Percentiles rank a stretch among this genome's conserved stretches.
These are phyloP conservation scores for Blastocystis sp. DNA, from an alignment of 352 stramenopile species.

Conservation along the genomic window DNA sequence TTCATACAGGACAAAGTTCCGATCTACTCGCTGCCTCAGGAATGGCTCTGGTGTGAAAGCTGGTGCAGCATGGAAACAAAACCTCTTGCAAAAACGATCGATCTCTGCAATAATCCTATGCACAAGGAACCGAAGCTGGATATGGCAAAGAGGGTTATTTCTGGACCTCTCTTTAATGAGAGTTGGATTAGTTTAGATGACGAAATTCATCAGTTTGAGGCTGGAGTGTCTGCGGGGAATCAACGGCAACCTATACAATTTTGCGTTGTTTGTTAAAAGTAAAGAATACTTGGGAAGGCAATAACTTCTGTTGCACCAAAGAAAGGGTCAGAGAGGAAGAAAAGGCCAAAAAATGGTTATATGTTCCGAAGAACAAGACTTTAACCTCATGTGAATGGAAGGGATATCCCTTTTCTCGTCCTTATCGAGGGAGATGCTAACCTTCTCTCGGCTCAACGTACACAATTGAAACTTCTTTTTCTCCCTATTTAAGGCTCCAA, in stretches of 20 bases:
- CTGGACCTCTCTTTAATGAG: slow-evolving; percentile 89
- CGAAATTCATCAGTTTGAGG: slow-evolving; percentile 76
- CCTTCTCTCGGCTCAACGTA: slow-evolving; percentile 86
- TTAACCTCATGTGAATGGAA: slow-evolving; percentile 64
- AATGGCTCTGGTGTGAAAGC: slow-evolving; percentile 99
- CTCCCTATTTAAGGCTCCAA: not conserved
- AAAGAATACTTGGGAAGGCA: not conserved
- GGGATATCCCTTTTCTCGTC: slow-evolving; percentile 71
- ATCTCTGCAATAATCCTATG: slow-evolving; percentile 99
- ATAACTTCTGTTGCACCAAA: not conserved
- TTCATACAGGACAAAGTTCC: slow-evolving; percentile 87
- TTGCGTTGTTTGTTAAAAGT: not conserved
- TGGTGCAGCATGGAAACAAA: slow-evolving; percentile 99
- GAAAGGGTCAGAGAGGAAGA: not conserved
- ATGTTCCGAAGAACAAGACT: slow-evolving; percentile 64
- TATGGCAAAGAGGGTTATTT: slow-evolving; percentile 97
- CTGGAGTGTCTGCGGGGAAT: not conserved
- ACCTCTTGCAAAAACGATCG: slow-evolving; percentile 91
- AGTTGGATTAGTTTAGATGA: slow-evolving; percentile 96
- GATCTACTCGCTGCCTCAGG: slow-evolving; percentile 91
- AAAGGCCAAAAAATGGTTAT: slow-evolving; percentile 58
- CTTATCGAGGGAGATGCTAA: slow-evolving; percentile 88
- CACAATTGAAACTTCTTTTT: slow-evolving; percentile 65
- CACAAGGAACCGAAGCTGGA: slow-evolving; percentile 99
- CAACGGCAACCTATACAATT: not conserved